Conservation (phyloP, 129 eudicot genomes). For the Apium graveolens region DNA sequence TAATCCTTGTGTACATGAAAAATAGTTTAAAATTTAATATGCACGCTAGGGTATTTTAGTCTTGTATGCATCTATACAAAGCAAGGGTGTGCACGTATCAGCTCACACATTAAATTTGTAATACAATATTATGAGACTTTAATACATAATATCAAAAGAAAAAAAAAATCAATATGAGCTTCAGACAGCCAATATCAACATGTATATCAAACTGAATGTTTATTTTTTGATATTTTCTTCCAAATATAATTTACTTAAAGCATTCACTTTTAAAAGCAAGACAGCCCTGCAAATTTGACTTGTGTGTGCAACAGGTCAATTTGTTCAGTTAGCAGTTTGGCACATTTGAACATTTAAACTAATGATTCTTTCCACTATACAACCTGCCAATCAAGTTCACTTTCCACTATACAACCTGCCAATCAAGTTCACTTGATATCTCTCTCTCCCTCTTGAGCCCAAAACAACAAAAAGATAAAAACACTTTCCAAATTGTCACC, state of each 20-base stretch:
- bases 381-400: not conserved
- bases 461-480: conserved; percentile 14
- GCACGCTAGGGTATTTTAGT: too few species aligned
- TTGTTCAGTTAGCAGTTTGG: not conserved
- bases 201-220: too few species aligned
- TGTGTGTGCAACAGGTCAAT: not conserved
- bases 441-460: conserved; percentile 6
- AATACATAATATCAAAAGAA: too few species aligned
- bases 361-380: not conserved
- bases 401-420: too few species aligned
- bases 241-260: not conserved
- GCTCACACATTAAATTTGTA: too few species aligned
- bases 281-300: not conserved
- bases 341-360: not conserved
- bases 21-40: too few species aligned
- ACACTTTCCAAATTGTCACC: conserved; percentile 9
- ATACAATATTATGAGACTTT: too few species aligned
- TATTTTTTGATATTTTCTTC: not conserved
- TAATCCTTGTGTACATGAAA: too few species aligned
- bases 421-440: not conserved
- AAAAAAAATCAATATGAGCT: not conserved
- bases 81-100: too few species aligned
- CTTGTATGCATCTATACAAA: too few species aligned
- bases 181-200: not conserved
- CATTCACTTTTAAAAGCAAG: not conserved